A percentile compares a stretch with the other conserved stretches of the same genome.
These are phyloP conservation scores for Linum usitatissimum DNA, from an alignment of 345 rosid species.

Conservation along the genomic window DNA sequence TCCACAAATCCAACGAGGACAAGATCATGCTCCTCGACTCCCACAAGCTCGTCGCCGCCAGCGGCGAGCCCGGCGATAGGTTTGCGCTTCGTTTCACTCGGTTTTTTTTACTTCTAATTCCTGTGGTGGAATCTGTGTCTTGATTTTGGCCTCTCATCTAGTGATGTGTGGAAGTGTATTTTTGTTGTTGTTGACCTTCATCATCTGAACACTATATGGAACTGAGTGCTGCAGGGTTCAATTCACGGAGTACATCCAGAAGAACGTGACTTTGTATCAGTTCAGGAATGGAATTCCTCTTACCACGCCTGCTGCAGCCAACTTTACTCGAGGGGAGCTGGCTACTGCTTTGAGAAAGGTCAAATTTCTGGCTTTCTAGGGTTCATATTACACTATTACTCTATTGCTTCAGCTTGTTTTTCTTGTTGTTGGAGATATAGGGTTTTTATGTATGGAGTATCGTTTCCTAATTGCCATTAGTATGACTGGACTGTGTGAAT, in stretches of 20 bases:
- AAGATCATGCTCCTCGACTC: slow-evolving; percentile 94
- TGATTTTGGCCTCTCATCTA: neutral
- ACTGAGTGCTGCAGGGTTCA: slow-evolving; percentile 49
- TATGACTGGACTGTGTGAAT: too few relatives aligned
- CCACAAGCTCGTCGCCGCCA: slow-evolving; percentile 90
- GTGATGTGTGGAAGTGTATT: neutral
- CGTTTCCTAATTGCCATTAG: too few relatives aligned
- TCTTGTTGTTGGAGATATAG: too few relatives aligned
- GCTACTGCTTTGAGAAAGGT: slow-evolving; percentile 97
- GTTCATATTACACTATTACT: neutral
- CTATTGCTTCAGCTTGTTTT: neutral
- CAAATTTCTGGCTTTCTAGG: neutral
- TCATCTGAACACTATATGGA: neutral
- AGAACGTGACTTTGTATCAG: slow-evolving; percentile 89
- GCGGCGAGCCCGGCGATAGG: slow-evolving; percentile 97
- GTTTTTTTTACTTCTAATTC: neutral
- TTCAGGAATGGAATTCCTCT: slow-evolving; percentile 87
- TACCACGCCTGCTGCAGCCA: slow-evolving; percentile 83
- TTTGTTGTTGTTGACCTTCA: neutral
- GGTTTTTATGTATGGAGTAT: too few relatives aligned
- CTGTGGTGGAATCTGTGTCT: neutral
- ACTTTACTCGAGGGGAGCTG: slow-evolving; percentile 87
- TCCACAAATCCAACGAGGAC: slow-evolving; percentile 91
- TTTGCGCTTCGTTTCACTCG: neutral
- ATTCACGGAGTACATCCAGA: slow-evolving; percentile 92